These are phyloP conservation scores for Coprinopsis sp. DNA, from an alignment of 768 basidiomycete species.

Conservation along the genomic window DNA sequence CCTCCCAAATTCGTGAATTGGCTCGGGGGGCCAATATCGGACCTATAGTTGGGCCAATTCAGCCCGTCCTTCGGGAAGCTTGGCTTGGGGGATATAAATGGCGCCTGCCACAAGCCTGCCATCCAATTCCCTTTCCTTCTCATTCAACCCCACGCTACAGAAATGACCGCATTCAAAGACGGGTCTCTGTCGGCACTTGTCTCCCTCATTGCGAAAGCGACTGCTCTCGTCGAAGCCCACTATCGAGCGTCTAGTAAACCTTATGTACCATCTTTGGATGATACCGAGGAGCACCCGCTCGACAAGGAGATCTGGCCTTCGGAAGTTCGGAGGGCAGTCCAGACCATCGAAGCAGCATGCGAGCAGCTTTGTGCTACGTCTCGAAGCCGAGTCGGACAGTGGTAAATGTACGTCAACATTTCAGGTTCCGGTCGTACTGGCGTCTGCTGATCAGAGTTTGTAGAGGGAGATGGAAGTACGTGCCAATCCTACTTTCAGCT, in stretches of 20 bases:
- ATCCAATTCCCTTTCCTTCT: too few relatives aligned
- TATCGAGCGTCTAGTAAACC: conserved; percentile 19
- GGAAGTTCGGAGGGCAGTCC: conserved; percentile 26
- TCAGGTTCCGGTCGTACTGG: too few relatives aligned
- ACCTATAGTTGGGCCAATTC: too few relatives aligned
- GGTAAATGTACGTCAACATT: conserved; percentile 23
- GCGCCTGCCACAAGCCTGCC: too few relatives aligned
- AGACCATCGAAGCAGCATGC: conserved; percentile 31
- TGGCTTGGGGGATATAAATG: too few relatives aligned
- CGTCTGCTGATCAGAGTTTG: too few relatives aligned
- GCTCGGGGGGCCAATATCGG: too few relatives aligned
- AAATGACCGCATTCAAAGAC: not conserved
- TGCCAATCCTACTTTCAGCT: too few relatives aligned
- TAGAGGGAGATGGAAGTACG: too few relatives aligned
- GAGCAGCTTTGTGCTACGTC: conserved; percentile 27
- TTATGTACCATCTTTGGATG: conserved; percentile 29
- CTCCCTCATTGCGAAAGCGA: conserved; percentile 17
- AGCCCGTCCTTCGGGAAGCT: too few relatives aligned
- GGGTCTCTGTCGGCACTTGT: conserved; percentile 14
- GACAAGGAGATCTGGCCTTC: conserved; percentile 22
- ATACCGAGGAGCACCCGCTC: conserved; percentile 28
- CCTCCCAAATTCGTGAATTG: too few relatives aligned
- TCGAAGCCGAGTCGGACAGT: conserved; percentile 28
- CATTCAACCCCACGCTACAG: too few relatives aligned
- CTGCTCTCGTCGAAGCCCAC: conserved; percentile 20